These are phyloP conservation scores for Trypanosoma boissoni DNA, from an alignment of 208 protist genomes.

Conservation along the genomic window DNA sequence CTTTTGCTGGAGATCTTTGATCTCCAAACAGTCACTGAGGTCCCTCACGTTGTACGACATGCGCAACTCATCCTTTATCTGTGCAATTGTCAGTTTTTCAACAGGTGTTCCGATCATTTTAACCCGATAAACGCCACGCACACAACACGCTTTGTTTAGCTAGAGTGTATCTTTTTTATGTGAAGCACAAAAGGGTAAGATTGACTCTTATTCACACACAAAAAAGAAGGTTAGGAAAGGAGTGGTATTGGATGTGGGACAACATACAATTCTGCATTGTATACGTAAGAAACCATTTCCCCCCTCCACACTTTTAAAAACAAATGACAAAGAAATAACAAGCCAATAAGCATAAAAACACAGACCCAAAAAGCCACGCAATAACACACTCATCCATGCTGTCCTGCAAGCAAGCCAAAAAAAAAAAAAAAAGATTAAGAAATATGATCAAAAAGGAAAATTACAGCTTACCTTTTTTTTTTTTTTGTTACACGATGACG, in stretches of 20 bases:
- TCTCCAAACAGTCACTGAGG: slow-evolving; percentile 68
- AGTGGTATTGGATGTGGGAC: too few relatives aligned
- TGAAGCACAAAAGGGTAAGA: slow-evolving; percentile 1
- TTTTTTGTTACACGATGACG: not conserved
- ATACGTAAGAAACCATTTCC: too few relatives aligned
- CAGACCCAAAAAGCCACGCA: slow-evolving; percentile 10
- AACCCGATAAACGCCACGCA: not conserved
- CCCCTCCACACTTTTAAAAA: too few relatives aligned
- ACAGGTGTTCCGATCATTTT: slow-evolving; percentile 34
- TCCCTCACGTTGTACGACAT: slow-evolving; percentile 59
- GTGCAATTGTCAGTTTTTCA: slow-evolving; percentile 39
- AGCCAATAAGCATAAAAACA: slow-evolving; percentile 13
- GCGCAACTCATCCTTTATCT: slow-evolving; percentile 73
- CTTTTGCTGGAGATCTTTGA: slow-evolving; percentile 60
- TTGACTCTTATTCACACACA: too few relatives aligned
- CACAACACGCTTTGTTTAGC: not conserved
- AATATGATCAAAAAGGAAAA: not conserved
- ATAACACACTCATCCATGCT: not conserved
- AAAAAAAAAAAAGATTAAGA: slow-evolving; percentile 13
- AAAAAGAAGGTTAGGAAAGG: too few relatives aligned
- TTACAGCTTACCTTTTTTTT: not conserved
- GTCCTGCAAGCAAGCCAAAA: not conserved
- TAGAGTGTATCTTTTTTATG: too few relatives aligned
- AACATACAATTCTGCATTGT: too few relatives aligned
- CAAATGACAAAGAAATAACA: slow-evolving; percentile 13